A percentile compares a stretch with the other conserved stretches of the same genome.
Conservation (phyloP, 1,284 basidiomycete genomes). For the Fomitopsis pinicola region DNA sequence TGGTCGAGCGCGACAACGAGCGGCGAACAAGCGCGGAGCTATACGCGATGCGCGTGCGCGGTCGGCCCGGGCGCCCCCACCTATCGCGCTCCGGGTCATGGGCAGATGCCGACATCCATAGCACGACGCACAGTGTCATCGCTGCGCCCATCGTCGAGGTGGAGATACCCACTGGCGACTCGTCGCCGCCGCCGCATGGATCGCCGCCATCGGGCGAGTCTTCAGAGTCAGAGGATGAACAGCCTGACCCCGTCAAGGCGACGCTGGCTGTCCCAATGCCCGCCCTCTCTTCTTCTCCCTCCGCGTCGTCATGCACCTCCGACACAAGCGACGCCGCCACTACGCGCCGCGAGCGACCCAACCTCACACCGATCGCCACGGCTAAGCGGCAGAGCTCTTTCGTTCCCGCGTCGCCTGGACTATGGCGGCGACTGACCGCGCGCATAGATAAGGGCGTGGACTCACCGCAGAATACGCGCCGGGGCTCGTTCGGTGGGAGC, state of each 20-base stretch:
- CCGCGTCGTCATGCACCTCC: slow-evolving; percentile 12
- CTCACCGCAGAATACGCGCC: slow-evolving; percentile 7
- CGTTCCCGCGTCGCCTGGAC: slow-evolving; percentile 5
- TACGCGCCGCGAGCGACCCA: slow-evolving; percentile 1
- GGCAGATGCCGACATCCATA: slow-evolving; percentile 9
- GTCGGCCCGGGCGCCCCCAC: slow-evolving; percentile 8
- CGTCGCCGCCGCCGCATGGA: background rate
- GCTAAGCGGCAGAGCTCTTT: slow-evolving; percentile 8
- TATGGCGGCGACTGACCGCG: slow-evolving; percentile 17
- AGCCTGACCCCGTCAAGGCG: slow-evolving; percentile 2
- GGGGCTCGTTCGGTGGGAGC: background rate
- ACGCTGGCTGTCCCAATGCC: slow-evolving; percentile 5
- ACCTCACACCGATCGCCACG: background rate
- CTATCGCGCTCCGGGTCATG: slow-evolving; percentile 7
- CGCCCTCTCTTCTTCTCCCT: slow-evolving; percentile 13
- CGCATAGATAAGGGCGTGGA: slow-evolving; percentile 10
- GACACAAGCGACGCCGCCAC: slow-evolving; percentile 10
- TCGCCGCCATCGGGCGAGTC: background rate
- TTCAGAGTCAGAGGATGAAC: slow-evolving; percentile 7
- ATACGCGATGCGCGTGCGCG: slow-evolving; percentile 15
- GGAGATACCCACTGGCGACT: background rate
- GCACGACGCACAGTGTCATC: background rate
- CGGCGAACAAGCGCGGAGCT: slow-evolving; percentile 12
- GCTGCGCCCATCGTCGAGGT: slow-evolving; percentile 12
- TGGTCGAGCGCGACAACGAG: slow-evolving; percentile 1